Base-by-base conservation (phyloP, 352 stramenopile species). In the Globisporangium paroecandrum region DNA sequence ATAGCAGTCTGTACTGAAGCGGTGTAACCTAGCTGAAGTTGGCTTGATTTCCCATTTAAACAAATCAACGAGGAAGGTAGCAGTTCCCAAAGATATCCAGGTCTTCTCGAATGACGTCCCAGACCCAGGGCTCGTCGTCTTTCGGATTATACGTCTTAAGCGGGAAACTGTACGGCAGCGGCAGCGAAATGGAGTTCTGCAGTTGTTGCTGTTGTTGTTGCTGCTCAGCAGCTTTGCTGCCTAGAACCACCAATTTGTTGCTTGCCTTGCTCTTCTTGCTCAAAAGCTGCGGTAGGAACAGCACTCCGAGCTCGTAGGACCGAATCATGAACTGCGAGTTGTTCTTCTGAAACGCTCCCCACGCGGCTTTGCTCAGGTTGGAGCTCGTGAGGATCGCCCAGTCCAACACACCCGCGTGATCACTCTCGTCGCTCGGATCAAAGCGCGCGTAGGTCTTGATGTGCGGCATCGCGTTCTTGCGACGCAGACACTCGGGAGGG, bases 301-400 rank as follows among this genome's bases (percentile, higher is more conserved):
- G 75, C 22, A 95, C 78, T 0, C 87, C 87, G 4, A 95, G 73
- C 60, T 95, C 87, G 69, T 94, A 95, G 1, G 85, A 93, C 22
- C 87, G 78, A 60, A 95, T 88, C 82, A 93, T 91, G 55, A 95
- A 76, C 59, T 95, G 87, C 8, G 81, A 77, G 43, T 81, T 75
- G 68, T 85, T 85, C 60, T 90, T 93, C 71, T 95, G 85, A n/a
- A 84, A 61, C 0, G 78, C 46, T 0, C 87, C 87, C 87, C 87
- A 95, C 24, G 87, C 87, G 3, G 85, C 87, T 68, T 93, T 93
- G 76, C 87, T 95, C 47, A 93, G 71, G 57, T 95, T 95, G 4
- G 85, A 80, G 68, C 87, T 95, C 2, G 85, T 90, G n/a, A 95
- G 64, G 10, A 95, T 78, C 22, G 83, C 87, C 75, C 79, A 93